A percentile compares a stretch with the other conserved stretches of the same genome.
Conservation (phyloP, 2,329 filamentous ascomycete genomes). For the Thelonectria blattea region DNA sequence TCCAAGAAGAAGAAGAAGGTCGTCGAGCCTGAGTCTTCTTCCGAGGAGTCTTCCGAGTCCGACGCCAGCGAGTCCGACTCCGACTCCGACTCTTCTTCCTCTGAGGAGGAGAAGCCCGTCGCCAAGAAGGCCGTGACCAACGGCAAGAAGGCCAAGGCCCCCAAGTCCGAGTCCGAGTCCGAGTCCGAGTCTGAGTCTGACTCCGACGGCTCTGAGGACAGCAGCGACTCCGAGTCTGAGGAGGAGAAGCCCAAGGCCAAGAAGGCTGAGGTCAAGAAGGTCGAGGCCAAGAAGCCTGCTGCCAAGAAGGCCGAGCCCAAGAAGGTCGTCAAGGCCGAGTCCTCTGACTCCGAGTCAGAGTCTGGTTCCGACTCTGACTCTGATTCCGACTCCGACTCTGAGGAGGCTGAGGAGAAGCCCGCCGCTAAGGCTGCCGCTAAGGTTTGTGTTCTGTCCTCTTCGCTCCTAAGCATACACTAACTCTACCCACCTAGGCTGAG, state of each 20-base stretch:
- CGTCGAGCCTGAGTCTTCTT: constrained; percentile 49
- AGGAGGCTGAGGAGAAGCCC: constrained; percentile 42
- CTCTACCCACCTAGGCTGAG: constrained; percentile 36
- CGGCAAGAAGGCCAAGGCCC: constrained; percentile 40
- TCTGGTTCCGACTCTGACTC: constrained; percentile 35
- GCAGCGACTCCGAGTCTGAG: constrained; percentile 36
- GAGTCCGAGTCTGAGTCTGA: constrained; percentile 37
- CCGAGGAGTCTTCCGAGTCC: constrained; percentile 42
- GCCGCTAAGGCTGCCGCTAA: constrained; percentile 44
- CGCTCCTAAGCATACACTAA: constrained; percentile 19
- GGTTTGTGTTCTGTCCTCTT: constrained; percentile 32
- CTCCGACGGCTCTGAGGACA: neutral
- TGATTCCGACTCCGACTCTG: constrained; percentile 43
- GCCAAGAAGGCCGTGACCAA: constrained; percentile 45
- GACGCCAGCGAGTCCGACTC: constrained; percentile 38
- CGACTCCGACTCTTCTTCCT: constrained; percentile 46
- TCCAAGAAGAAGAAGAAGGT: constrained; percentile 58
- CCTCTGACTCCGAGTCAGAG: constrained; percentile 35
- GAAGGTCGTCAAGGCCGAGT: constrained; percentile 35
- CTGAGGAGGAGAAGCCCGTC: constrained; percentile 49
- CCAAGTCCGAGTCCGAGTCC: constrained; percentile 43
- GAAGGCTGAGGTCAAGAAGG: constrained; percentile 37
- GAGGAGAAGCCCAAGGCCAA: constrained; percentile 43
- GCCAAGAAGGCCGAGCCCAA: too few species aligned
- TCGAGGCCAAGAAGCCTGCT: constrained; percentile 29